Percentiles rank a stretch among this genome's conserved stretches.
Evolutionary conservation across 352 stramenopile species (phyloP).

Genomic region (Globisporangium middletonii): DNA sequence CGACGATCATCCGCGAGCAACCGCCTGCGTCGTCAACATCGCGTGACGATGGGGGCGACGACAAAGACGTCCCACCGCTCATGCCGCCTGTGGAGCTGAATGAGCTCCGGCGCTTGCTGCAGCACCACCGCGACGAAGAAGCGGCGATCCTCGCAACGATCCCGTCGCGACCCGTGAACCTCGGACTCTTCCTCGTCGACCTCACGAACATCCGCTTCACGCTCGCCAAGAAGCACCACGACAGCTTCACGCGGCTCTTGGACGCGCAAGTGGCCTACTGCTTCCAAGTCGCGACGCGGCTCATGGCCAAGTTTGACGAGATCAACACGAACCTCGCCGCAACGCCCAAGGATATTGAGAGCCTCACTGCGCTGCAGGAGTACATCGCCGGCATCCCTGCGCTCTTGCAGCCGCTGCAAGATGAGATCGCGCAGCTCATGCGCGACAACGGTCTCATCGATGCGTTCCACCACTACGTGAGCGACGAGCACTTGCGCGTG

Average conservation of each 20-base stretch:
- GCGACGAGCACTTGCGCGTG: constrained; percentile 79
- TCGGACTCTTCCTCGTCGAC: constrained; percentile 77
- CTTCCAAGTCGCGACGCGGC: constrained; percentile 54
- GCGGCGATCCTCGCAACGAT: constrained; percentile 61
- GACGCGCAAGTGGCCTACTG: constrained; percentile 64
- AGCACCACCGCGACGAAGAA: constrained; percentile 63
- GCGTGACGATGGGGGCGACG: constrained; percentile 23
- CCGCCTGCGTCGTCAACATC: constrained; percentile 19
- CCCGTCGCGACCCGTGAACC: constrained; percentile 54
- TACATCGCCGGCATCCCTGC: constrained; percentile 76
- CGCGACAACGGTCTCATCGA: constrained; percentile 77
- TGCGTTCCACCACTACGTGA: constrained; percentile 77
- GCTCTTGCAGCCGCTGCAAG: constrained; percentile 65
- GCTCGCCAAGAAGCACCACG: constrained; percentile 71
- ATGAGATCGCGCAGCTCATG: constrained; percentile 80
- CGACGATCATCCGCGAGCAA: constrained; percentile 47
- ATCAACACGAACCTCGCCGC: constrained; percentile 80
- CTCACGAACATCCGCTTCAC: constrained; percentile 72
- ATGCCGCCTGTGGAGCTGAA: constrained; percentile 66
- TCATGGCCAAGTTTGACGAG: constrained; percentile 80
- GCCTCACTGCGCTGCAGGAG: constrained; percentile 83
- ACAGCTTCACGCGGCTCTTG: constrained; percentile 67
- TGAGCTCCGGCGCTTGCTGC: constrained; percentile 58
- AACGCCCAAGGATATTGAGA: constrained; percentile 89
- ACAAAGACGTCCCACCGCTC: constrained; percentile 38